A percentile compares a stretch with the other conserved stretches of the same genome.
Conservation (phyloP, 2,329 filamentous ascomycete species). For the Penicillium rolfsii region DNA sequence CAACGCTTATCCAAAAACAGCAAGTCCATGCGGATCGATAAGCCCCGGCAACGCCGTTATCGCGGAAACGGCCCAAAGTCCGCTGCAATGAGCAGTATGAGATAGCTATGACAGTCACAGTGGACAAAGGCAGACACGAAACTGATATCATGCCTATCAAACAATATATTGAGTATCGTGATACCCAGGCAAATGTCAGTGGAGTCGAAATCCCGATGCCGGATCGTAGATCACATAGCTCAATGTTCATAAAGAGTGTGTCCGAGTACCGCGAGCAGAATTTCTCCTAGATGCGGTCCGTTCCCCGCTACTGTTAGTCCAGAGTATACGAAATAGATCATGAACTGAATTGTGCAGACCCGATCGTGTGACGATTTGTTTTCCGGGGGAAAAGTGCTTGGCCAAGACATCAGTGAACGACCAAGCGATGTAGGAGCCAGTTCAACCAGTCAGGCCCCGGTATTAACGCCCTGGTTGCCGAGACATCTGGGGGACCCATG, state of each 20-base stretch:
- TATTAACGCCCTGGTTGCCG: not conserved
- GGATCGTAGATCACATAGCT: not conserved
- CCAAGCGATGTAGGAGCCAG: slow-evolving; percentile 4
- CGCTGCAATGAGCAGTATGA: not conserved
- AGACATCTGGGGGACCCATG: not conserved
- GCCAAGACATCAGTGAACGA: slow-evolving; percentile 10
- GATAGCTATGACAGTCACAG: not conserved
- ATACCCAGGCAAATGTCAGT: not conserved
- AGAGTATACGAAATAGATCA: not conserved
- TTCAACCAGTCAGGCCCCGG: slow-evolving; percentile 4
- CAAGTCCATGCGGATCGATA: slow-evolving; percentile 29
- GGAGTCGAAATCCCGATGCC: slow-evolving; percentile 1
- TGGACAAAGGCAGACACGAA: not conserved
- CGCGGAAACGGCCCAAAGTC: slow-evolving; percentile 10
- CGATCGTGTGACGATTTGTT: not conserved
- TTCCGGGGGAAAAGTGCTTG: not conserved
- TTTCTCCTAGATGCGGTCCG: not conserved
- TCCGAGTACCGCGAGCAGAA: not conserved
- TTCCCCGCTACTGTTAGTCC: not conserved
- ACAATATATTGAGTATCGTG: not conserved
- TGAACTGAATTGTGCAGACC: not conserved
- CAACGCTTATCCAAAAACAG: slow-evolving; percentile 17
- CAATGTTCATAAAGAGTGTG: not conserved
- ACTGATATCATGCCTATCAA: not conserved
- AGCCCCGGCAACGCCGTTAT: slow-evolving; percentile 15